These are phyloP conservation scores for Actinomortierella wolfii DNA, from an alignment of 371 early-diverging fungal genomes.

Conservation along the genomic window DNA sequence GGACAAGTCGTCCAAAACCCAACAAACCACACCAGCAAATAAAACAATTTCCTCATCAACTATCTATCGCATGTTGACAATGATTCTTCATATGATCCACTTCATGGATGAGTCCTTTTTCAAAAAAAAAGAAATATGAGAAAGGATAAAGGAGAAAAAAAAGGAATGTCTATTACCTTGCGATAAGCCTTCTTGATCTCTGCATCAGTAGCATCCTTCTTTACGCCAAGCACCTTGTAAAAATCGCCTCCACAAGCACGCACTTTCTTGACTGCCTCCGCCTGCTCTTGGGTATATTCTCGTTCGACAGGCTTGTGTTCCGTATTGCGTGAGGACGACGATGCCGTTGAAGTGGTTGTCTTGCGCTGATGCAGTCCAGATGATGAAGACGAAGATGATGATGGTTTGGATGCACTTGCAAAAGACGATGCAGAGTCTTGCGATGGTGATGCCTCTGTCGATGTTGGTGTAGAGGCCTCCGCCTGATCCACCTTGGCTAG, in stretches of 20 bases:
- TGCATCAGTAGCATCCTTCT: slow-evolving; percentile 76
- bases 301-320: slow-evolving; percentile 49
- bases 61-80: no score
- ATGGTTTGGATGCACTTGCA: neutral
- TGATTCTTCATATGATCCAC: no score
- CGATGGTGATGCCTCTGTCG: slow-evolving; percentile 19
- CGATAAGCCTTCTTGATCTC: slow-evolving; percentile 98
- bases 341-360: slow-evolving; percentile 10
- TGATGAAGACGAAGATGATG: slow-evolving; percentile 8
- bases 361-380: no score
- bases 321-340: slow-evolving; percentile 26
- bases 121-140: neutral
- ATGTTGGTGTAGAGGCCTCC: slow-evolving; percentile 21
- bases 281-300: slow-evolving; percentile 82
- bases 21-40: no score
- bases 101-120: neutral
- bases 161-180: slow-evolving; percentile 61
- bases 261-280: slow-evolving; percentile 78
- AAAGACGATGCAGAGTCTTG: neutral
- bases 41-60: no score
- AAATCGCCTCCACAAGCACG: slow-evolving; percentile 79
- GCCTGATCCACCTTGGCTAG: slow-evolving; percentile 51
- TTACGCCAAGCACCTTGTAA: slow-evolving; percentile 89
- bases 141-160: no score
- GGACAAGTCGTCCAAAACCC: no score